These are phyloP conservation scores for Colletotrichum lupini DNA, from an alignment of 2,329 filamentous ascomycete species.

Conservation along the genomic window DNA sequence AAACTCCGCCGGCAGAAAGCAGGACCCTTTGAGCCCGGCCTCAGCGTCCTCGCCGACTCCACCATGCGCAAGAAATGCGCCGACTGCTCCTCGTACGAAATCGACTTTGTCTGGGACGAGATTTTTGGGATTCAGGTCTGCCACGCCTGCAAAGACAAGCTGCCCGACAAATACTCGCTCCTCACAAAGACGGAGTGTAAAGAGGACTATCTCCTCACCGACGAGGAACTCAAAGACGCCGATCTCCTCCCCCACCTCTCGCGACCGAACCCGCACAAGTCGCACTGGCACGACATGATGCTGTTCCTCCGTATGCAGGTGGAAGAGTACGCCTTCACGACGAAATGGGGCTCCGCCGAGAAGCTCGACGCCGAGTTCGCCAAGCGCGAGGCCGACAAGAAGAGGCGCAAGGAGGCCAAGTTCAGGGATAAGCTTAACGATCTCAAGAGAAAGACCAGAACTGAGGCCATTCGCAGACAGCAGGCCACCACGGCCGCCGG, in stretches of 20 bases:
- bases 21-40: constrained; percentile 88
- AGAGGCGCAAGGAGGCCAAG: constrained; percentile 87
- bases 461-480: constrained; percentile 86
- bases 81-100: constrained; percentile 86
- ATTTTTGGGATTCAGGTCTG: constrained; percentile 83
- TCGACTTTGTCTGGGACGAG: constrained; percentile 96
- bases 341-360: constrained; percentile 91
- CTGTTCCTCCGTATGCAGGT: constrained; percentile 93
- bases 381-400: constrained; percentile 81
- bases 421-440: constrained; percentile 91
- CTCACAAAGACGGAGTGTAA: constrained; percentile 96
- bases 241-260: constrained; percentile 89
- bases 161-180: constrained; percentile 92
- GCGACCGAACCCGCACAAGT: constrained; percentile 93
- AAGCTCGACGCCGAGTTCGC: constrained; percentile 91
- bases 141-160: constrained; percentile 85
- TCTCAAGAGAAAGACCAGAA: constrained; percentile 91
- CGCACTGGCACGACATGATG: constrained; percentile 99
- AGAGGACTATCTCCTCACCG: constrained; percentile 95
- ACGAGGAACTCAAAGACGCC: constrained; percentile 87
- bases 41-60: constrained; percentile 78
- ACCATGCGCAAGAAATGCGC: constrained; percentile 78
- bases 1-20: constrained; percentile 78
- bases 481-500: constrained; percentile 65
- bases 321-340: constrained; percentile 89